Evolutionary conservation across 2,329 filamentous ascomycete genomes (phyloP).

Genomic region (Cryphonectria naterciae): DNA sequence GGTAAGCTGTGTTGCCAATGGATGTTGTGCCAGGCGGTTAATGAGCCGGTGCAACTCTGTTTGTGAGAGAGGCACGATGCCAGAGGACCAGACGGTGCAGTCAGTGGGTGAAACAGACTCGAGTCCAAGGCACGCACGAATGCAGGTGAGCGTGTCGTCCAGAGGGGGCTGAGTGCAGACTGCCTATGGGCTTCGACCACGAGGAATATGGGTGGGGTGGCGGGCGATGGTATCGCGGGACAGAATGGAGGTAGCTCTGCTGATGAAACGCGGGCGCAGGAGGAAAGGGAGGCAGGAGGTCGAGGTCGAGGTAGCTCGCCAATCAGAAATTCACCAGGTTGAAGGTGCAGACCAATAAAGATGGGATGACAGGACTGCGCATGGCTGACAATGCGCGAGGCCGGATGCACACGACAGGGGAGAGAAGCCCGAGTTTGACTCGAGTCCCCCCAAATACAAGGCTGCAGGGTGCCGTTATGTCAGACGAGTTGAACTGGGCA

Average conservation of each 20-base stretch:
- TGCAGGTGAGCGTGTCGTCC: not conserved
- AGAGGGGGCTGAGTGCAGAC: not conserved
- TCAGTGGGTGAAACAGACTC: not conserved
- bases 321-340: slow-evolving; percentile 24
- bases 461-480: slow-evolving; percentile 4
- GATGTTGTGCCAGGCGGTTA: slow-evolving; percentile 6
- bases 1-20: slow-evolving; percentile 9
- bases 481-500: not conserved
- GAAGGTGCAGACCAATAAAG: slow-evolving; percentile 25
- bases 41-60: slow-evolving; percentile 11
- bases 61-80: not conserved
- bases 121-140: not conserved
- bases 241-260: not conserved
- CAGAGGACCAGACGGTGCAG: not conserved
- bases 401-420: slow-evolving; percentile 10
- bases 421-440: not conserved
- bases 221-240: slow-evolving; percentile 6
- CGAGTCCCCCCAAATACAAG: slow-evolving; percentile 1
- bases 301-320: slow-evolving; percentile 21
- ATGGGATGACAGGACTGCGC: slow-evolving; percentile 18
- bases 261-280: slow-evolving; percentile 9
- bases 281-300: slow-evolving; percentile 4
- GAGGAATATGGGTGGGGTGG: not conserved
- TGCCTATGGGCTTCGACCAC: not conserved
- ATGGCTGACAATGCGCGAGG: slow-evolving; percentile 25